Percentiles rank a stretch among this genome's conserved stretches.
Evolutionary conservation across 495 filamentous ascomycete species (phyloP).

Genomic region (Hypoxylon crocopeplum): DNA sequence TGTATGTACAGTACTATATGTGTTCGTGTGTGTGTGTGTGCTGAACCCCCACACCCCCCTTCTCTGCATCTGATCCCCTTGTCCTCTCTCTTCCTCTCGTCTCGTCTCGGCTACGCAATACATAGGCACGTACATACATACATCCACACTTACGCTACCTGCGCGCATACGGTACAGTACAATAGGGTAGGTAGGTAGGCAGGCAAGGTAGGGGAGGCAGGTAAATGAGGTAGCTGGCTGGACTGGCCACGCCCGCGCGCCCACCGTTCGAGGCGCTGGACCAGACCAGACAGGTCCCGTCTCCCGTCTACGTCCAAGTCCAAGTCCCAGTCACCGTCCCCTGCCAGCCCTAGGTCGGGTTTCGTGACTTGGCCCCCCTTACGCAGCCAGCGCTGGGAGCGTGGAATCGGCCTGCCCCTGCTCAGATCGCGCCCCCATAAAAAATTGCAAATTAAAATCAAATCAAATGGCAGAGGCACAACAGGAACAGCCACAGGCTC

Average conservation of each 20-base stretch:
- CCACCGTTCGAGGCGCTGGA: conserved; percentile 37
- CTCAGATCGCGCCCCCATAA: conserved; percentile 45
- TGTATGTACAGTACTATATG: background rate
- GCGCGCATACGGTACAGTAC: conserved; percentile 3
- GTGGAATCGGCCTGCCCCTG: conserved; percentile 44
- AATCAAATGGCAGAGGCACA: conserved; percentile 48
- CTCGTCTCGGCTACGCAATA: conserved; percentile 36
- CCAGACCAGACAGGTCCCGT: conserved; percentile 22
- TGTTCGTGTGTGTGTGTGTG: conserved; percentile 8
- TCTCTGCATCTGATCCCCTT: conserved; percentile 33
- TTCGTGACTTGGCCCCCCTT: conserved; percentile 44
- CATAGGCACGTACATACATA: conserved; percentile 21
- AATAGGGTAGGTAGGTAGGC: conserved; percentile 4
- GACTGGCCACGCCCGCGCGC: conserved; percentile 25
- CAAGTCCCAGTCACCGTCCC: conserved; percentile 24
- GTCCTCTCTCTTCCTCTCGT: too few species aligned
- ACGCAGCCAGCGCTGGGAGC: conserved; percentile 37
- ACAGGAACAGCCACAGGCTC: conserved; percentile 46
- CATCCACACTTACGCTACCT: conserved; percentile 6
- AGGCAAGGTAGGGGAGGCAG: conserved; percentile 7
- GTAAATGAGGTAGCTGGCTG: conserved; percentile 21
- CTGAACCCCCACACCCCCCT: conserved; percentile 31
- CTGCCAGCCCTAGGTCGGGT: conserved; percentile 40
- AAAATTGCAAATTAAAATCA: conserved; percentile 48
- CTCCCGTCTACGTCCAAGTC: conserved; percentile 16